Evolutionary conservation across 2,329 filamentous ascomycete genomes (phyloP).

Genomic region (Tolypocladium guangdongense): DNA sequence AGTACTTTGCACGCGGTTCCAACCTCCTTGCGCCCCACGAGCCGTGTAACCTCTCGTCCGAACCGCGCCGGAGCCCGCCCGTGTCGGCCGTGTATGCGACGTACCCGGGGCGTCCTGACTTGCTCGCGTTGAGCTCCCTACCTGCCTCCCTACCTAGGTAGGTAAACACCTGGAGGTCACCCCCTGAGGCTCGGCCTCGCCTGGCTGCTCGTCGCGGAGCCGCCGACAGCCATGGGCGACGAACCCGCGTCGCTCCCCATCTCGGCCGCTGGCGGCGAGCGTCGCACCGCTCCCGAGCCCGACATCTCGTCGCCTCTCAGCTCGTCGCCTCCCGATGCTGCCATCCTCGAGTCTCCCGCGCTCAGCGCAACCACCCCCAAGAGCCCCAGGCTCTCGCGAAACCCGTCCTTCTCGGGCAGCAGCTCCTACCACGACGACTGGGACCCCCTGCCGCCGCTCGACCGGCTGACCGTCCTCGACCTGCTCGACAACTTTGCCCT

Average conservation of each 20-base stretch:
- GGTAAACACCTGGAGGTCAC: neutral
- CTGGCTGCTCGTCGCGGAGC: neutral
- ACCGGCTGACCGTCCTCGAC: constrained; percentile 85
- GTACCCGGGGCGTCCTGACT: neutral
- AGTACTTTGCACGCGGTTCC: neutral
- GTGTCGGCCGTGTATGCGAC: neutral
- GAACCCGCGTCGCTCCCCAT: neutral
- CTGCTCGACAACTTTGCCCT: constrained; percentile 89
- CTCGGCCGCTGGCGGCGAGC: neutral
- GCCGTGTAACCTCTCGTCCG: neutral
- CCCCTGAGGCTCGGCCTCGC: neutral
- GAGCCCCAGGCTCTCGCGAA: constrained; percentile 57
- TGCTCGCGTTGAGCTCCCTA: neutral
- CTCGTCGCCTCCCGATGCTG: constrained; percentile 32
- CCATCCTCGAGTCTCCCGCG: constrained; percentile 37
- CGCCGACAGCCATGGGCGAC: neutral
- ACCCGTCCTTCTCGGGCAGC: constrained; percentile 71
- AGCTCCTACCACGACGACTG: constrained; percentile 83
- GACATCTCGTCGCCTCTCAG: constrained; percentile 27
- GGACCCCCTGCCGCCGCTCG: constrained; percentile 76
- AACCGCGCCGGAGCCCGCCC: neutral
- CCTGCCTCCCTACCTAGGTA: no score
- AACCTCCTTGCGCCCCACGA: neutral
- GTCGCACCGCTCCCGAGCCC: constrained; percentile 29
- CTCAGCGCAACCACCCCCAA: constrained; percentile 33